Evolutionary conservation across 2,329 filamentous ascomycete genomes (phyloP), one percentile per base, ranked within the genome.

Genomic region (Exophiala lecanii-corni): DNA sequence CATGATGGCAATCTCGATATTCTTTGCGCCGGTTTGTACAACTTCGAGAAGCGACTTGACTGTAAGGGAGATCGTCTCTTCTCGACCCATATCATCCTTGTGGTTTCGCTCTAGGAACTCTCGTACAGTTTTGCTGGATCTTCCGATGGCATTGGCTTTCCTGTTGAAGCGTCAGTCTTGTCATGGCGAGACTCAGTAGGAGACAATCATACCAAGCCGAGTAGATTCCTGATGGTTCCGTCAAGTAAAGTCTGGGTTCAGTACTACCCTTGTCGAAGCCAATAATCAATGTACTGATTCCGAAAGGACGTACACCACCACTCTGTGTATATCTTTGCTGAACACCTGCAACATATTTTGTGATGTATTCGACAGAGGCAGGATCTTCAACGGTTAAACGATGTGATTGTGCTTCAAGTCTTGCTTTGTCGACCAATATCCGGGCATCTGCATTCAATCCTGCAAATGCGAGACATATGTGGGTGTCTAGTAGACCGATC

Each of bases 321-420:
- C 89, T 94, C 75, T 98, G 92, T 36, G 92, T 98, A 76, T 98
- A 98, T 68, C 89, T 82, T 75, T 98, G 92, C 76, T 98, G 92
- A 57, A 98, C 92, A 44, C 91, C 87, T 41, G 92, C 92, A 53
- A 98, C 85, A 62, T 97, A 95, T 75, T 98, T 97, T 61, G 92
- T 97, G 64, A 98, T 96, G 76, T 98, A 98, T 72, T 98, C 92
- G 68, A 98, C 94, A 51, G 87, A 91, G 55, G 94, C 88, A 43
- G 92, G 91, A 65, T 98, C 94, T 67, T 98, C 92, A 46, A 98
- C 89, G 3, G 92, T 97, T 59, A 98, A 75, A 54, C 92, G 85
- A 73, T 98, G 92, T 57, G 89, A 95, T 72, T 98, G 92, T 36
- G 92, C 91, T 73, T 98, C 92, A 69, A 97, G 73, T 59, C 94